Evolutionary conservation across 495 filamentous ascomycete genomes (phyloP), one percentile per base, ranked within the genome.

Genomic region (Penicillium pulvis): DNA sequence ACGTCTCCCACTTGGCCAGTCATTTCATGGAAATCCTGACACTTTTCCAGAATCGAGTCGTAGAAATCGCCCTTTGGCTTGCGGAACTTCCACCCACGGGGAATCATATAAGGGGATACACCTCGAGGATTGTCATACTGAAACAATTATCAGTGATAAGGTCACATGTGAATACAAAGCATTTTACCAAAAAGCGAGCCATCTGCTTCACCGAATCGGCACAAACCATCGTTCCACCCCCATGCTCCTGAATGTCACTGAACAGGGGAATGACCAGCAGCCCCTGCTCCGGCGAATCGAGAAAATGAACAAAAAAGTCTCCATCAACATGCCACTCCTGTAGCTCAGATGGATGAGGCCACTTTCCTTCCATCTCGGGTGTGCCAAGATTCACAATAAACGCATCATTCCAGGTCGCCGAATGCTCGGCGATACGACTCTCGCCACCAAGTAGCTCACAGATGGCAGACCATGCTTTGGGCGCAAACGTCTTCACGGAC

Each of bases 311-410:
- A 71, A 91, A 90, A 70, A 90, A 90, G 62, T 90, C 88, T 1
- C 88, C 88, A 71, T 91, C 88, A 23, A 89, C 86, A 68, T 92
- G 89, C 88, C 88, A 92, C 8, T 75, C 76, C 20, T 70, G 59
- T n/a, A 90, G 72, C 7, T 83, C 79, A 33, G 60, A 74, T 59
- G 47, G 84, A 74, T 55, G 68, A 64, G 30, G 78, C 72, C 36
- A 79, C 66, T 79, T 79, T 6, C 80, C 79, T 57, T 84, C 81
- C 46, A 68, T 70, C 46, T 85, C 77, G 0, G 78, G 68, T 7
- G 80, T 85, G 23, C 89, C 88, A 16, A 92, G 77, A 72, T 91
- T 92, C 26, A 91, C 86, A 57, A 91, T 91, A 31, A 90, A 77
- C 14, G 79, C 80, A 73, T 92, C 89, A 36, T 79, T 79, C 89